Base-by-base conservation (phyloP, 441 rosid species). In the Monsonia emarginata region DNA sequence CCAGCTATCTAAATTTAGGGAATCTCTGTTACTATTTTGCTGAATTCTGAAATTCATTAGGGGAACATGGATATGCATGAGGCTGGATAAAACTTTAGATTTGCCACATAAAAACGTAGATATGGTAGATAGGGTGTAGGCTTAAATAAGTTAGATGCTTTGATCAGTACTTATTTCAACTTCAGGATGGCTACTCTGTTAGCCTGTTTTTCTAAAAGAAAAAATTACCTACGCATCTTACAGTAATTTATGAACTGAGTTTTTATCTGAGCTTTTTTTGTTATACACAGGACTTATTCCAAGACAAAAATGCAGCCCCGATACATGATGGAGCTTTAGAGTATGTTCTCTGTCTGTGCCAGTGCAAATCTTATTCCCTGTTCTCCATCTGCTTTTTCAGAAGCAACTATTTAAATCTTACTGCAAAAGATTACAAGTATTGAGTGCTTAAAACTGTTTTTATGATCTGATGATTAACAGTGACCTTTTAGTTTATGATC, bases 281-380 rank as follows among this genome's bases (percentile, higher is more conserved):
- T 19, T 8, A 19, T 27, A 56, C 74, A 69, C 89, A 91, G 99
- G 96, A 88, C 24, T 72, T 89, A 66, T 83, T 87, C 77, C 79
- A 80, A 58, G 88, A 82, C 75, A 87, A 84, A 81, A 81, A 66
- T 76, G 75, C 76, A 48, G 74, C 74, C 56, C 68, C 77, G 18
- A 74, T 66, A 64, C 75, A 74, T 67, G 86, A 66, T 79, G 86
- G 48, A 75, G 73, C 73, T 72, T 76, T 79, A 65, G 72, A 64
- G 99, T 88, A 85, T 74, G 90, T 61, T 50, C 65, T 61, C 65
- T 64, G 30, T 57, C 38, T 61, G 4, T 71, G 36, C 1, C 40
- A 19, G 63, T 54, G 5, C 24, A 30, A 18, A 16, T 59, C 10
- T 54, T 24, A 34, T 61, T 61, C 46, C 14, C 48, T 19, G 9